phyloP scores from a whole-genome alignment of 2,329 filamentous ascomycete species.

The Paramyrothecium roridum region DNA sequence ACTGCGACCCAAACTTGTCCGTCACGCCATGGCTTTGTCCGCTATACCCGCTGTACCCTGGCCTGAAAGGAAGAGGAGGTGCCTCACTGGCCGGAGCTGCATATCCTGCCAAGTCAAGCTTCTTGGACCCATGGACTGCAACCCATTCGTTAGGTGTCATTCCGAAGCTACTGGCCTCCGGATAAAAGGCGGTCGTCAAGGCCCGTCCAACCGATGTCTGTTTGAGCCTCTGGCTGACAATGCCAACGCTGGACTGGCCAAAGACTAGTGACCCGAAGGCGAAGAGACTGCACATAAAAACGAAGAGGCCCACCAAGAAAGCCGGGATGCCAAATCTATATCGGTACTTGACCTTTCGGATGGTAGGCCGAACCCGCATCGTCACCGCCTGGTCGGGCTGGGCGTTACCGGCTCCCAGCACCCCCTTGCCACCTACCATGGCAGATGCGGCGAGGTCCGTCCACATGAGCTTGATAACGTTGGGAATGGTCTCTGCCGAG shows the following conservation, averaged over 20 bases:
- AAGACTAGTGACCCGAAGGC: slow-evolving; percentile 6
- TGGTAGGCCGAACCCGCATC: slow-evolving; percentile 9
- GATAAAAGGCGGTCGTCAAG: slow-evolving; percentile 3
- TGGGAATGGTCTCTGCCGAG: slow-evolving; percentile 6
- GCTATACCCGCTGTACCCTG: not conserved
- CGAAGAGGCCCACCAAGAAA: slow-evolving; percentile 7
- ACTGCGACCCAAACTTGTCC: not conserved
- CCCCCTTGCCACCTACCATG: slow-evolving; percentile 15
- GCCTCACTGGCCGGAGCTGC: not conserved
- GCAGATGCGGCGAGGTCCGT: slow-evolving; percentile 15
- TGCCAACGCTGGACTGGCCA: slow-evolving; percentile 8
- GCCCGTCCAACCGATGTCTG: slow-evolving; percentile 13
- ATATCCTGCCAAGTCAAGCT: not conserved
- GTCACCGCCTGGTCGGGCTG: slow-evolving; percentile 7
- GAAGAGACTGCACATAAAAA: slow-evolving; percentile 6
- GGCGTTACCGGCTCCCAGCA: slow-evolving; percentile 11
- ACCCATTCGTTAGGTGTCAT: not conserved
- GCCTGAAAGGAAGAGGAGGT: not conserved
- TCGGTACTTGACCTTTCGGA: slow-evolving; percentile 13
- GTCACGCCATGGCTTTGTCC: not conserved
- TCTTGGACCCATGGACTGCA: not conserved
- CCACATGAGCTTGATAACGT: slow-evolving; percentile 11
- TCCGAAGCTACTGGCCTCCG: not conserved
- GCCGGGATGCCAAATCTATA: slow-evolving; percentile 15
- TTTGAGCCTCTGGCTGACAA: slow-evolving; percentile 9